Percentiles rank a stretch among this genome's conserved stretches.
These are phyloP conservation scores for Chaetomium sp. DNA, from an alignment of 2,329 filamentous ascomycete species.

Conservation along the genomic window DNA sequence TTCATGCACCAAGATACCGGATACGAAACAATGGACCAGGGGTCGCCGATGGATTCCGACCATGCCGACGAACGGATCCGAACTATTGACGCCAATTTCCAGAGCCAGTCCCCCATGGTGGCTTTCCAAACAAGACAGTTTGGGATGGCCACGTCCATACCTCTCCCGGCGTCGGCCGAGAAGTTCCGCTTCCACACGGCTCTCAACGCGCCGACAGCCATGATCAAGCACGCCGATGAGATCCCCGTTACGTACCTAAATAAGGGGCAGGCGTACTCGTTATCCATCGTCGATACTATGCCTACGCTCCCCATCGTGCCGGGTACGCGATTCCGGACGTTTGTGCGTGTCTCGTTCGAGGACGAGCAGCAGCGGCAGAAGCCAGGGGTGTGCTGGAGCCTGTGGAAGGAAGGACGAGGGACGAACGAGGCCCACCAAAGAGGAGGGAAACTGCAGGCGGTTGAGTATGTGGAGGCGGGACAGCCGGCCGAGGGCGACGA, in stretches of 20 bases:
- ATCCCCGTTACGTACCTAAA: constrained; percentile 98
- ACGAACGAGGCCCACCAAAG: constrained; percentile 93
- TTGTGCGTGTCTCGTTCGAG: constrained; percentile 93
- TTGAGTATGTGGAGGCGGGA: constrained; percentile 80
- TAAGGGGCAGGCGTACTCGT: constrained; percentile 91
- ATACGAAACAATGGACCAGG: constrained; percentile 78
- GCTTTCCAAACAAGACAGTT: constrained; percentile 56
- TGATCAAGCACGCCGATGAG: constrained; percentile 87
- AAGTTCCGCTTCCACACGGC: constrained; percentile 89
- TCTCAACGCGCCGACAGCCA: constrained; percentile 90
- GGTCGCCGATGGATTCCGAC: constrained; percentile 65
- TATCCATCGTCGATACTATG: constrained; percentile 79
- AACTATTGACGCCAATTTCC: constrained; percentile 62
- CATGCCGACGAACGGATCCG: constrained; percentile 54
- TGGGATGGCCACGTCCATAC: constrained; percentile 49
- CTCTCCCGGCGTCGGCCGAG: constrained; percentile 59
- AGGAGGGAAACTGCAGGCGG: constrained; percentile 87
- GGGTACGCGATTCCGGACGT: constrained; percentile 80
- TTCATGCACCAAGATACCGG: constrained; percentile 80
- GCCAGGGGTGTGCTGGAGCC: constrained; percentile 68
- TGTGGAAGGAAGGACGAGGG: constrained; percentile 96
- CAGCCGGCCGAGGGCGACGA: constrained; percentile 64
- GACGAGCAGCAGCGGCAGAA: constrained; percentile 89
- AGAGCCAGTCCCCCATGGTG: constrained; percentile 62
- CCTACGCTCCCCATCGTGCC: constrained; percentile 60